Evolutionary conservation across 169 alveolate species (phyloP).

Genomic region (Eimeria maxima): DNA sequence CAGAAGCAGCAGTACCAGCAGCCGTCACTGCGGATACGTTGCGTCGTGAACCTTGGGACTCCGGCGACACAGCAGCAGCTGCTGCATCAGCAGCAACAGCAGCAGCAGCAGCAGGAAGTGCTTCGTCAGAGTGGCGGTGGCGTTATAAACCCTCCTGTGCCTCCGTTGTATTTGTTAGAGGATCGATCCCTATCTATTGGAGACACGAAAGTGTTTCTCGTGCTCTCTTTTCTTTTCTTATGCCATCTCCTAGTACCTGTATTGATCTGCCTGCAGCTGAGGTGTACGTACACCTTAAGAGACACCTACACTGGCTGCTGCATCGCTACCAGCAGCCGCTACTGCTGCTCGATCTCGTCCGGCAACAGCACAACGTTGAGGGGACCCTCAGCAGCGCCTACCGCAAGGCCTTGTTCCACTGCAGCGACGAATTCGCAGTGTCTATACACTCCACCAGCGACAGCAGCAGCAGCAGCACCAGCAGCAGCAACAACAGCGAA

Average conservation of each 20-base stretch:
- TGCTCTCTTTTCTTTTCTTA: background rate
- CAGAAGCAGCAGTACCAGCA: conserved; percentile 1
- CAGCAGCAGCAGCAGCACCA: background rate
- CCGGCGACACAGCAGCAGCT: background rate
- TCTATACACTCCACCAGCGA: conserved; percentile 16
- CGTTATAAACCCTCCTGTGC: conserved; percentile 56
- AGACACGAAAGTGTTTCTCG: conserved; percentile 87
- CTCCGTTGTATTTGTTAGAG: conserved; percentile 96
- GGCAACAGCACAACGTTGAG: conserved; percentile 67
- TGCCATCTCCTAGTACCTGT: conserved; percentile 31
- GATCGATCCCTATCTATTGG: conserved; percentile 98
- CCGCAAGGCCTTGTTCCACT: conserved; percentile 30
- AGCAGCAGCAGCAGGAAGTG: conserved; percentile 36
- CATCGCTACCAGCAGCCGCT: conserved; percentile 66
- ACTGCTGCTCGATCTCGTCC: conserved; percentile 72
- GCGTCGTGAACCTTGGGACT: too few relatives aligned
- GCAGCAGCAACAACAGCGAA: conserved; percentile 20
- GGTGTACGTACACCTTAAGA: conserved; percentile 58
- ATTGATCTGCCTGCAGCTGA: conserved; percentile 44
- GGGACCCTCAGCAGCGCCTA: conserved; percentile 44
- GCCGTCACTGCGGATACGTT: background rate
- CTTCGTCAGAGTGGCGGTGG: background rate
- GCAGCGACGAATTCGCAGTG: conserved; percentile 59
- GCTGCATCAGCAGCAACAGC: conserved; percentile 7
- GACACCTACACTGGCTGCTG: conserved; percentile 66